A percentile compares a stretch with the other conserved stretches of the same genome.
Conservation (phyloP, 2,329 filamentous ascomycete genomes). For the Alternaria metachromatica region DNA sequence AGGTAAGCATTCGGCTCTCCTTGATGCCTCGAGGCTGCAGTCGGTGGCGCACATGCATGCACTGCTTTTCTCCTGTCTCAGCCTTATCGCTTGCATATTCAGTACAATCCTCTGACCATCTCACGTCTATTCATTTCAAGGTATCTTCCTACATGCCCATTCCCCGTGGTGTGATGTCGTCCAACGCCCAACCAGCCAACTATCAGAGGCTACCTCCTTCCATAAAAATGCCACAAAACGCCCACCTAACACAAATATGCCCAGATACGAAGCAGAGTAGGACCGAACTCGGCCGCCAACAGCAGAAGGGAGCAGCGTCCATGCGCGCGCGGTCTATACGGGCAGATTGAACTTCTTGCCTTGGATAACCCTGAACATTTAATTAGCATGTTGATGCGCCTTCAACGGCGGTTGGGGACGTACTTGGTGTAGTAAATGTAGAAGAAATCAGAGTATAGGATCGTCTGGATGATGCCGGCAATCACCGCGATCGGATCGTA, state of each 20-base stretch:
- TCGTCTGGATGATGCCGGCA: slow-evolving; percentile 89
- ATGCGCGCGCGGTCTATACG: slow-evolving; percentile 45
- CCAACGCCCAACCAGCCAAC: not conserved
- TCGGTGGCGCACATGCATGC: slow-evolving; percentile 8
- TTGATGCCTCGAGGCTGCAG: not conserved
- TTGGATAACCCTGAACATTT: slow-evolving; percentile 54
- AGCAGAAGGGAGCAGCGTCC: slow-evolving; percentile 6
- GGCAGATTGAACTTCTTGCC: slow-evolving; percentile 63
- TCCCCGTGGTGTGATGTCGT: not conserved
- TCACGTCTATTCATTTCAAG: not conserved
- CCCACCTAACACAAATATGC: slow-evolving; percentile 7
- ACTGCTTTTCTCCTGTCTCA: slow-evolving; percentile 4
- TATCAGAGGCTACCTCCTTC: not conserved
- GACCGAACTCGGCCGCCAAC: slow-evolving; percentile 6
- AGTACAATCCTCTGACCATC: not conserved
- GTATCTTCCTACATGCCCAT: not conserved
- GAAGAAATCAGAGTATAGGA: slow-evolving; percentile 99
- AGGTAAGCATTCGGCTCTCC: not conserved
- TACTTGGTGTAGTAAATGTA: slow-evolving; percentile 99
- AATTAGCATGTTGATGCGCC: not conserved
- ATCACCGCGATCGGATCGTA: slow-evolving; percentile 87
- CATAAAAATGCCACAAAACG: slow-evolving; percentile 8
- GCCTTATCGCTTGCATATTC: not conserved
- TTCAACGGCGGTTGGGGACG: slow-evolving; percentile 35
- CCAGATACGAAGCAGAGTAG: slow-evolving; percentile 9